Evolutionary conservation across 768 basidiomycete genomes (phyloP), one percentile per base, ranked within the genome.

Genomic region (Hericium coralloides): DNA sequence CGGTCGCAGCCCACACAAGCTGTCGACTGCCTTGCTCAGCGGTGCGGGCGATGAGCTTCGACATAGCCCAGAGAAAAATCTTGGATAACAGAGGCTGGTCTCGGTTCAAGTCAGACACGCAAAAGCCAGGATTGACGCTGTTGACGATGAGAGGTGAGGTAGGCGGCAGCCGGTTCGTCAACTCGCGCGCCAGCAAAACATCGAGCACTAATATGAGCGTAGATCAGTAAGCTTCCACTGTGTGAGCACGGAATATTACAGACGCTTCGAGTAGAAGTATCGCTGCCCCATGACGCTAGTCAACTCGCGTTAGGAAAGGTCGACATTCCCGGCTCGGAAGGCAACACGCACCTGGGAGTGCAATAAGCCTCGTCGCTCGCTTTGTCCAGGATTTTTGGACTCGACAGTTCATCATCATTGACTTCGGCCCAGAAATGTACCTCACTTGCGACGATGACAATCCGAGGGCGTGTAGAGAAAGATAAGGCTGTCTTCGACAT

Each of bases 1-100:
- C 69, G 2, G 70, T 45, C 2, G 71, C 70, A 6, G 56, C 65
- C 36, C 65, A 72, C 3, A 75, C 47, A 23, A 75, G 62, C 49
- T 69, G 66, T 14, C 73, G 71, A 36, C 70, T 69, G 1, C 73
- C 74, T 45, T 71, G 63, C 55, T 73, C 68, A 0, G 66, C 15
- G 0, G 68, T 66, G 15, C 41, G 52, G 3, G 31, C 37, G 50
- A 52, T 39, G 17, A 55, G 41, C 20, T 31, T 47, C 55, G 39
- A 39, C n/a, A 36, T n/a, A 18, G 17, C 10, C 31, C 10, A 37
- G n/a, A 18, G 9, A 15, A 15, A 3, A 3, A 52, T 2, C 6
- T 38, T 25, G 7, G 2, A 0, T 9, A 9, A 2, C 38, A 60
- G 31, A n/a, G 59, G 4, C 3, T 52, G 12, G 10, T 60, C 12